phyloP scores from a whole-genome alignment of 441 rosid genomes.

The Jatropha multifida region DNA sequence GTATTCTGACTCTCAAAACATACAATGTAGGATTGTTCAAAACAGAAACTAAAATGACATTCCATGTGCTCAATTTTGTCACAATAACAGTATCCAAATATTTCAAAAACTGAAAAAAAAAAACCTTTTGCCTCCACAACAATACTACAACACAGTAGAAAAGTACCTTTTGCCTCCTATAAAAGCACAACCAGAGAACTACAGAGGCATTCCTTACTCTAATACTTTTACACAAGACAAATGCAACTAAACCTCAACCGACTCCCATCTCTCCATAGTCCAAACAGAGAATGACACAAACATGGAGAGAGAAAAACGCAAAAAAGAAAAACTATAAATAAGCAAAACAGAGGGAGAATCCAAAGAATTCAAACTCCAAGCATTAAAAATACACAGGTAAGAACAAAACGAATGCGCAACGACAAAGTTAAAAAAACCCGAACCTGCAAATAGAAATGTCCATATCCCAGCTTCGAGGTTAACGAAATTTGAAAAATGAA shows the following conservation, averaged over 20 bases:
- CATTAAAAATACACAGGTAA: conserved; percentile 8
- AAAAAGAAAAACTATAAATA: background rate
- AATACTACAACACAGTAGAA: background rate
- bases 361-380: conserved; percentile 5
- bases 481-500: conserved; percentile 37
- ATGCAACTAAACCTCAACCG: conserved; percentile 5
- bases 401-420: conserved; percentile 31
- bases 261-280: conserved; percentile 1
- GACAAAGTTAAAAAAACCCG: conserved; percentile 43
- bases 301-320: background rate
- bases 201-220: background rate
- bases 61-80: background rate
- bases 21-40: background rate
- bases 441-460: conserved; percentile 29
- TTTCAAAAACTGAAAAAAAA: background rate
- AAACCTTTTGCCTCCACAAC: background rate
- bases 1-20: background rate
- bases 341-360: conserved; percentile 17
- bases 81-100: background rate
- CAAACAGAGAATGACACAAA: background rate
- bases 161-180: background rate
- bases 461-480: conserved; percentile 38
- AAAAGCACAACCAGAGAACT: conserved; percentile 8
- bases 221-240: conserved; percentile 1
- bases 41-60: background rate